These are phyloP conservation scores for Trichoderma endophyticum DNA, from an alignment of 2,329 filamentous ascomycete genomes.

Conservation along the genomic window DNA sequence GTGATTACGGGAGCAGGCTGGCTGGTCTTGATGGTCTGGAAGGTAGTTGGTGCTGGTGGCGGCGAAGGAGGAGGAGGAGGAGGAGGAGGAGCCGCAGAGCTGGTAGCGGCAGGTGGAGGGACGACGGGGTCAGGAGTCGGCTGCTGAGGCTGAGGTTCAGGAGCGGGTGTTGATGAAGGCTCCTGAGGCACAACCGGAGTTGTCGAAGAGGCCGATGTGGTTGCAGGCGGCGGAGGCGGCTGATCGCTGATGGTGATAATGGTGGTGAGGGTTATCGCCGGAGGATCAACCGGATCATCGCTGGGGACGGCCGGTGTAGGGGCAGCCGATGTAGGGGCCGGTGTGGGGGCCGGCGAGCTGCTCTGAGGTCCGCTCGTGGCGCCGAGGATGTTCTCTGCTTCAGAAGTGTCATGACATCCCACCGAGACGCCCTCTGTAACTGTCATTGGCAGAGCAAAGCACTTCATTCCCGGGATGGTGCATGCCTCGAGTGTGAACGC, in stretches of 20 bases:
- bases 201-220: constrained; percentile 15
- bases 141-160: neutral
- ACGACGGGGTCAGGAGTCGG: neutral
- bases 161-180: neutral
- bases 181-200: neutral
- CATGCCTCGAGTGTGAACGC: constrained; percentile 42
- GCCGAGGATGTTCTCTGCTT: constrained; percentile 44
- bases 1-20: neutral
- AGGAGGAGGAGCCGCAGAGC: constrained; percentile 5
- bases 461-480: constrained; percentile 35
- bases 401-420: constrained; percentile 42
- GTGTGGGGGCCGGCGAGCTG: neutral
- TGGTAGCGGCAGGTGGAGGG: constrained; percentile 18
- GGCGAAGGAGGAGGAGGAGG: constrained; percentile 15
- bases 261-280: constrained; percentile 30
- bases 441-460: constrained; percentile 55
- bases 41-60: constrained; percentile 14
- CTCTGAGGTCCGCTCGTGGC: neutral
- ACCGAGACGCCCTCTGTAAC: constrained; percentile 46
- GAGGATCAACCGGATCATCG: neutral
- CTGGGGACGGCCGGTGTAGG: constrained; percentile 18
- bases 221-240: neutral
- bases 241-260: constrained; percentile 31
- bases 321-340: neutral
- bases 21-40: constrained; percentile 14